Evolutionary conservation across 2,329 filamentous ascomycete species (phyloP).

Genomic region (Pseudocercospora ulei): DNA sequence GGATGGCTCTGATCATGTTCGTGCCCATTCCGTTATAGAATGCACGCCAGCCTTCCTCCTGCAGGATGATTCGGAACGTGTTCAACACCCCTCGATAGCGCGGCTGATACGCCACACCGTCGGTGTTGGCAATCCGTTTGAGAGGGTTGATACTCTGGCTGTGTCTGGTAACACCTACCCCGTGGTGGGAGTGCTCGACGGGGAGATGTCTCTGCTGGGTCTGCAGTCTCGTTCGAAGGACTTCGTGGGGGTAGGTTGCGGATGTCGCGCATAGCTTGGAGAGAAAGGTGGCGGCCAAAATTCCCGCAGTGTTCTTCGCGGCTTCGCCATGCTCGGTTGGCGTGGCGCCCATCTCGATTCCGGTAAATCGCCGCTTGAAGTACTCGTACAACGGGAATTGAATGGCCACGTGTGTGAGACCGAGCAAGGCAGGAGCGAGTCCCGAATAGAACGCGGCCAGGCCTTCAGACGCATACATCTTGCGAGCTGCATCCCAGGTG

Average conservation of each 20-base stretch:
- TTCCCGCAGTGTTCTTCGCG: conserved; percentile 62
- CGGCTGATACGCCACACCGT: conserved; percentile 47
- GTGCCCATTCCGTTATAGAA: conserved; percentile 97
- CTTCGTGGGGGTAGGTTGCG: conserved; percentile 93
- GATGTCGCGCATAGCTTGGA: conserved; percentile 93
- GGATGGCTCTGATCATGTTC: conserved; percentile 92
- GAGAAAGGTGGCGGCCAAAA: conserved; percentile 77
- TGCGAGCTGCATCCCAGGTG: conserved; percentile 81
- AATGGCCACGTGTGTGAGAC: conserved; percentile 88
- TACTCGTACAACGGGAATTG: conserved; percentile 96
- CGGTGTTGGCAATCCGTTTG: conserved; percentile 38
- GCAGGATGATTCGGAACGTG: conserved; percentile 74
- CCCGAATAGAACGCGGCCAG: conserved; percentile 89
- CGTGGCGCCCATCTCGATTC: conserved; percentile 71
- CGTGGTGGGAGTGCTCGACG: conserved; percentile 40
- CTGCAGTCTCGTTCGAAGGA: conserved; percentile 83
- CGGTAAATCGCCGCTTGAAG: conserved; percentile 82
- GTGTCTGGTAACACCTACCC: conserved; percentile 41
- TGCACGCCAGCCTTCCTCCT: conserved; percentile 87
- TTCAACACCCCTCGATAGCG: conserved; percentile 68
- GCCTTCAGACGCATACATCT: conserved; percentile 91
- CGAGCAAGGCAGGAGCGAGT: conserved; percentile 80
- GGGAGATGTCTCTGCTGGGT: conserved; percentile 62
- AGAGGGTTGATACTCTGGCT: conserved; percentile 28
- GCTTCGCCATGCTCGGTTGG: conserved; percentile 43